Conservation (phyloP, 2,329 filamentous ascomycete genomes). For the Fusarium sarcochroum region DNA sequence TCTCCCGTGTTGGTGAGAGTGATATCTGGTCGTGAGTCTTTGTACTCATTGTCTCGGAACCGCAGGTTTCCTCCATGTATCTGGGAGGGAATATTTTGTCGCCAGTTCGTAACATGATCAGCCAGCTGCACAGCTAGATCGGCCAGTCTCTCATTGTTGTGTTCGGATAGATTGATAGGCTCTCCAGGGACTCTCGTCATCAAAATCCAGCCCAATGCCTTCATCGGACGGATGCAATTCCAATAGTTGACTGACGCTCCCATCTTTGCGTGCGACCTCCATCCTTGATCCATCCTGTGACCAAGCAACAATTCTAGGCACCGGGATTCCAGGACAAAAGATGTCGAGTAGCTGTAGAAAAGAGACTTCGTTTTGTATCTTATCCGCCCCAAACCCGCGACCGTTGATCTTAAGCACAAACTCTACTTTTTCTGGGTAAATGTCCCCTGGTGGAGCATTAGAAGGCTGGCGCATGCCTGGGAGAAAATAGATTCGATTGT, state of each 20-base stretch:
- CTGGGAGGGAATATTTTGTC: neutral
- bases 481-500: slow-evolving; percentile 25
- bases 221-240: neutral
- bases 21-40: neutral
- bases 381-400: slow-evolving; percentile 6
- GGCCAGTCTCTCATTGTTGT: neutral
- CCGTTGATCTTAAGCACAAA: slow-evolving; percentile 28
- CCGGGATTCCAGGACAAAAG: neutral
- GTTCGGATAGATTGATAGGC: neutral
- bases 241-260: neutral
- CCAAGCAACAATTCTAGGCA: slow-evolving; percentile 8
- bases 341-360: slow-evolving; percentile 4
- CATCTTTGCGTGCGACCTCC: accelerated
- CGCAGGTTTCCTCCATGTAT: slow-evolving; percentile 3
- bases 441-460: too few species aligned
- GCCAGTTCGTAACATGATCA: slow-evolving; percentile 8
- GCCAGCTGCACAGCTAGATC: slow-evolving; percentile 2
- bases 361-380: slow-evolving; percentile 21
- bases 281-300: slow-evolving; percentile 5
- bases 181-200: slow-evolving; percentile 7
- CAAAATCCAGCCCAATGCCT: slow-evolving; percentile 7
- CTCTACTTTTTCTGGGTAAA: neutral
- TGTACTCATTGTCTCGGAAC: neutral
- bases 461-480: accelerated
- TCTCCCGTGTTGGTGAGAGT: accelerated